Evolutionary conservation across 2,329 filamentous ascomycete genomes (phyloP), one percentile per base, ranked within the genome.

Genomic region (Fusarium humuli): DNA sequence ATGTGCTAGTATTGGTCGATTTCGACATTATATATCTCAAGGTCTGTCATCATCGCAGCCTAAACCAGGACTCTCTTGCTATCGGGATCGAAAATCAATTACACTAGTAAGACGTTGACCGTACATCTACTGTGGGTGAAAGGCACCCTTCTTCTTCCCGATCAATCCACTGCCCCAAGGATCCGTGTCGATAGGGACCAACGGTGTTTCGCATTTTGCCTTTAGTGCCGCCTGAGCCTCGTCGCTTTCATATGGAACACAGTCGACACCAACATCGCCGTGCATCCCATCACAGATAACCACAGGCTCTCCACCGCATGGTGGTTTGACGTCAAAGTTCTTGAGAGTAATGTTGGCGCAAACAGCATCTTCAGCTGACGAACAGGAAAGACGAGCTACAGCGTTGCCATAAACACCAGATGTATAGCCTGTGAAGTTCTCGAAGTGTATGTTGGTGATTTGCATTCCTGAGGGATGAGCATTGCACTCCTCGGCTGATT

Each of bases 371-470:
- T 61, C 56, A 46, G 66, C 74, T 12, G 64, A 64, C 18, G 70
- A 73, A 42, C 73, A 75, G 1, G 72, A 73, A 46, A 75, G 22
- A 20, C 42, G 47, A 3, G 71, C 73, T 6, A 75, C 67, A 2
- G 71, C 73, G 10, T 72, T 57, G 4, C 73, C 73, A 4, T 75
- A 72, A 29, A 69, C 70, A 12, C 73, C 73, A 2, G 73, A 75
- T n/a, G 56, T 72, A 37, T 70, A 72, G 2, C 73, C 73, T 1
- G 71, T 71, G 6, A 75, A 75, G 67, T 75, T 75, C n/a, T 75
- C 55, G 23, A 75, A 75, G 40, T 72, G 58, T 13, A 75, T 37
- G 55, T 75, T 75, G 32, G 69, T 75, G 25, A 75, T 73, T 56
- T 75, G 72, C 69, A 75, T 72, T 22, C 66, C 58, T 5, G 73